Percentiles rank a stretch among this genome's conserved stretches.
phyloP scores from a whole-genome alignment of 1,284 basidiomycete genomes.

The Polyporus tsugae region DNA sequence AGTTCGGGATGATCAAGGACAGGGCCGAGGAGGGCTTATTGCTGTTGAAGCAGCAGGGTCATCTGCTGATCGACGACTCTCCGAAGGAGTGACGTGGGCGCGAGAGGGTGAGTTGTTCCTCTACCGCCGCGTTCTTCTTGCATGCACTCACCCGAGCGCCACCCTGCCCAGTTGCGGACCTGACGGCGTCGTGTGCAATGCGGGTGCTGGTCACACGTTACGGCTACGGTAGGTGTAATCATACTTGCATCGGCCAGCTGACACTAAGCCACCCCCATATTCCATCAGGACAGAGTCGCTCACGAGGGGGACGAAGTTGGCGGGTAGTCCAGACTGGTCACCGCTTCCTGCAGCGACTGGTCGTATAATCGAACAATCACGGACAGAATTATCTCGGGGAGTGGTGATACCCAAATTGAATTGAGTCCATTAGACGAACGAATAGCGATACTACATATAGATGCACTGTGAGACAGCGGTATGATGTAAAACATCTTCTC shows the following conservation, averaged over 20 bases:
- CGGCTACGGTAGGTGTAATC: too few relatives aligned
- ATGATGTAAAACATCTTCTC: background rate
- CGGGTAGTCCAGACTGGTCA: conserved; percentile 4
- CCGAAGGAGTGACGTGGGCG: background rate
- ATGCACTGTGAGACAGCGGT: background rate
- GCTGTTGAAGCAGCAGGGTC: background rate
- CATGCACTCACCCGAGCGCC: too few relatives aligned
- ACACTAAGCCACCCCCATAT: background rate
- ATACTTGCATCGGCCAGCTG: too few relatives aligned
- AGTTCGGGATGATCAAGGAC: background rate
- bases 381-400: too few relatives aligned
- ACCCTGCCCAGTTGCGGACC: too few relatives aligned
- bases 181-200: too few relatives aligned
- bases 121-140: too few relatives aligned
- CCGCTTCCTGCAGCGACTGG: conserved; percentile 10
- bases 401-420: background rate
- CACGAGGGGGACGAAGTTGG: conserved; percentile 15
- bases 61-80: background rate
- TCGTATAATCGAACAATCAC: background rate
- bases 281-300: conserved; percentile 23
- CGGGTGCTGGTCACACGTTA: too few relatives aligned
- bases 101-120: too few relatives aligned
- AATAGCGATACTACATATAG: background rate
- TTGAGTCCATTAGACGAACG: background rate
- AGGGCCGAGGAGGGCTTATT: background rate